These are phyloP conservation scores for Boletus coccyginus DNA, from an alignment of 768 basidiomycete genomes.

Conservation along the genomic window DNA sequence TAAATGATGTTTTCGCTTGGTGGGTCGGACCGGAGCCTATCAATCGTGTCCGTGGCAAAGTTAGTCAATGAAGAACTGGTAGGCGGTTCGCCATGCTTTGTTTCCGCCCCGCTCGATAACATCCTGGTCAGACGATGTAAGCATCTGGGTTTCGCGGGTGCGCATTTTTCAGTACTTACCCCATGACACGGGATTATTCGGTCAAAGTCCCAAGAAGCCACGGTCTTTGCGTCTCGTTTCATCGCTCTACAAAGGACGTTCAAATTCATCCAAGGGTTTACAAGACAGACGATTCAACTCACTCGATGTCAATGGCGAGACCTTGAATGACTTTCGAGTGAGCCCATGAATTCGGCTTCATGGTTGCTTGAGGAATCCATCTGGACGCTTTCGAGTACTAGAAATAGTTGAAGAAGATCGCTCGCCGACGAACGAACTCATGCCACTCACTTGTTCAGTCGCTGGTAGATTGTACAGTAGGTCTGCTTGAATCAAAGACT, in stretches of 20 bases:
- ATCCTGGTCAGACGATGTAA: slow-evolving; percentile 35
- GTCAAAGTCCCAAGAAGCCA: slow-evolving; percentile 71
- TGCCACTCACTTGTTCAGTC: slow-evolving; percentile 60
- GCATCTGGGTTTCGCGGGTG: not conserved
- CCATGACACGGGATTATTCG: slow-evolving; percentile 75
- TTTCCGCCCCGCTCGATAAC: slow-evolving; percentile 63
- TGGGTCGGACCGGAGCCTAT: not conserved
- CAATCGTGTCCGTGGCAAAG: not conserved
- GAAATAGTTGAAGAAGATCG: not conserved
- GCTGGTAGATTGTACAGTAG: slow-evolving; percentile 79
- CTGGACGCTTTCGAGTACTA: slow-evolving; percentile 39
- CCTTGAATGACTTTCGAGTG: slow-evolving; percentile 24
- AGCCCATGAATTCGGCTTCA: slow-evolving; percentile 32
- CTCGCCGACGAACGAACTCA: not conserved
- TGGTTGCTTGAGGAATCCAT: slow-evolving; percentile 27
- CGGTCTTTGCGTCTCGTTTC: slow-evolving; percentile 60
- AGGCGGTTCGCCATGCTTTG: slow-evolving; percentile 50
- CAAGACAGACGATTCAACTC: not conserved
- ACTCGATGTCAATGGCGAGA: slow-evolving; percentile 29
- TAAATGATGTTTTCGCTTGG: not conserved
- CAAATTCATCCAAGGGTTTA: not conserved
- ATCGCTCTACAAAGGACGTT: slow-evolving; percentile 39
- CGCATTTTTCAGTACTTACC: slow-evolving; percentile 27
- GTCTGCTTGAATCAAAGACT: slow-evolving; percentile 77
- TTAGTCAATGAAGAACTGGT: slow-evolving; percentile 30